phyloP scores from a whole-genome alignment of 257 asterid species.

The Nicotiana benthamiana region DNA sequence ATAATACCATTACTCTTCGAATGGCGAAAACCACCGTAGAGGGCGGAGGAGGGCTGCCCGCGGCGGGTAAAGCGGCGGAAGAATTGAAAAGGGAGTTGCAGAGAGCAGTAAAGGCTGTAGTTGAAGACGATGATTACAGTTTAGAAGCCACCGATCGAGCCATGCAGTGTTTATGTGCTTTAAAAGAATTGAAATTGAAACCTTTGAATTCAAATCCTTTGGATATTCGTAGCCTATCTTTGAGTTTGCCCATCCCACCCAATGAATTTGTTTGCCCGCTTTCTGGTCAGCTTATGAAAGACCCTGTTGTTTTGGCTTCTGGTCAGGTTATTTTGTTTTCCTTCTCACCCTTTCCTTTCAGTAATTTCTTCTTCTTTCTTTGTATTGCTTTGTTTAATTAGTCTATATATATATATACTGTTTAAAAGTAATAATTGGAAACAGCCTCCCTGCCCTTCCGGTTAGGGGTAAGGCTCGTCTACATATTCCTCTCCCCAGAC shows the following conservation, averaged over 20 bases:
- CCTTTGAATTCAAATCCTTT: background rate
- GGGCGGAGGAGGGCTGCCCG: background rate
- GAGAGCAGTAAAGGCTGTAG: conserved; percentile 25
- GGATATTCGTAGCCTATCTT: background rate
- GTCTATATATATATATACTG: background rate
- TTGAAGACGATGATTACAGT: conserved; percentile 24
- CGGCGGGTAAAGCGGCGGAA: conserved; percentile 6
- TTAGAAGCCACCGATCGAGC: conserved; percentile 31
- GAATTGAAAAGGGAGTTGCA: conserved; percentile 43
- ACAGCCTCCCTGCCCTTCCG: too few relatives aligned
- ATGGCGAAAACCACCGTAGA: conserved; percentile 18
- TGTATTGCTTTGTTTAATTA: background rate
- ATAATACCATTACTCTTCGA: background rate
- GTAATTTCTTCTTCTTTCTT: background rate
- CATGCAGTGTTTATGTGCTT: conserved; percentile 25
- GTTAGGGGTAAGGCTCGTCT: too few relatives aligned
- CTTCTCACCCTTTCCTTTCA: background rate
- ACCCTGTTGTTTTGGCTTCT: conserved; percentile 52
- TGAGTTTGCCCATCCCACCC: conserved; percentile 19
- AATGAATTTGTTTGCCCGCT: conserved; percentile 41
- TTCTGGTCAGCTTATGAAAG: conserved; percentile 37
- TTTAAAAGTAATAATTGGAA: background rate
- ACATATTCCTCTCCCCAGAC: too few relatives aligned
- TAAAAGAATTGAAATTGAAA: conserved; percentile 28
- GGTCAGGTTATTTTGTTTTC: conserved; percentile 35